A percentile compares a stretch with the other conserved stretches of the same genome.
These are phyloP conservation scores for Capillidium rhysosporum DNA, from an alignment of 371 early-diverging fungal species.

Conservation along the genomic window DNA sequence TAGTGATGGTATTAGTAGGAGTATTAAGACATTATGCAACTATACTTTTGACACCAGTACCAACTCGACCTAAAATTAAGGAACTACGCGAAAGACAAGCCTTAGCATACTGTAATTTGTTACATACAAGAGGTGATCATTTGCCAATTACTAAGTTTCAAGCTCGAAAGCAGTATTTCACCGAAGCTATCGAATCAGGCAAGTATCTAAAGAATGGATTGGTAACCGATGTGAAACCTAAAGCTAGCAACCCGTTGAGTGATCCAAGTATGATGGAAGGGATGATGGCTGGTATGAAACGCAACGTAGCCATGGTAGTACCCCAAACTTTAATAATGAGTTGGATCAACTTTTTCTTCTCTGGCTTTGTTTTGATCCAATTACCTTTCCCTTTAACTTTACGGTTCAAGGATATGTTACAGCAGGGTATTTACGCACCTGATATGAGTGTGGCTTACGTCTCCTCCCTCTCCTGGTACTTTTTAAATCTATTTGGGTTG, in stretches of 20 bases:
- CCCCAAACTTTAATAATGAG: constrained; percentile 96
- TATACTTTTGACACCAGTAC: constrained; percentile 52
- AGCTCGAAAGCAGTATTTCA: constrained; percentile 40
- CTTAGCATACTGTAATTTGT: constrained; percentile 42
- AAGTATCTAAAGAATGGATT: constrained; percentile 45
- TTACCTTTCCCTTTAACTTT: constrained; percentile 90
- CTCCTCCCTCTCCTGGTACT: constrained; percentile 93
- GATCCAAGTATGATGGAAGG: constrained; percentile 84
- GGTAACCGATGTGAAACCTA: constrained; percentile 22
- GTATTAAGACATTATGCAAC: constrained; percentile 80
- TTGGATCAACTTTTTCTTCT: constrained; percentile 95
- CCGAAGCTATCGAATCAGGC: constrained; percentile 61
- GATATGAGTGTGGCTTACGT: constrained; percentile 98
- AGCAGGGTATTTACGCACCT: constrained; percentile 82
- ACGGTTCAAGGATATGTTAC: constrained; percentile 93
- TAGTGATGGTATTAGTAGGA: constrained; percentile 93
- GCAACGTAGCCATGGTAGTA: constrained; percentile 84
- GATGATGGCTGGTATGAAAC: constrained; percentile 96
- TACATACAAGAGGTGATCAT: constrained; percentile 41
- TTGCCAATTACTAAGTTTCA: constrained; percentile 52
- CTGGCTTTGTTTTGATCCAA: constrained; percentile 86
- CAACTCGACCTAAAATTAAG: constrained; percentile 53
- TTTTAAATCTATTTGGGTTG: constrained; percentile 89
- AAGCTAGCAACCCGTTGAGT: constrained; percentile 59
- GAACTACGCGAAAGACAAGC: constrained; percentile 63